Base-by-base conservation (phyloP, 176 grass and related monocot species). In the Poa annua region DNA sequence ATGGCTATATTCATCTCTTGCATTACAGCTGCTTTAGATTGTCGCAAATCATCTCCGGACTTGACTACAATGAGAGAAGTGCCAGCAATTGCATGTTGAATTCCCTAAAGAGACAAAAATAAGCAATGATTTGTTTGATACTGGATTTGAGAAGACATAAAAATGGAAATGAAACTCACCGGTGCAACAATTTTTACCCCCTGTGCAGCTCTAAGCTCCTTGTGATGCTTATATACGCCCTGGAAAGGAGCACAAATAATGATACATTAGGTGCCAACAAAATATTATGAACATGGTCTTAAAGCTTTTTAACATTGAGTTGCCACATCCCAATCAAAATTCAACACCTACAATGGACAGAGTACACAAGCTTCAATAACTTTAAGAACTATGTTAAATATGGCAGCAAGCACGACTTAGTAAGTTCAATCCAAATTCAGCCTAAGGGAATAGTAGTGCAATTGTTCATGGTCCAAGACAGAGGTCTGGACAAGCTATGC, bases 201-300 rank as follows among this genome's bases (percentile, higher is more conserved):
- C 75, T 97, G 94, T 22, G 84, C 88, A 41, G 88, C 94, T 78
- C 83, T 97, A 56, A 97, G 10, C 78, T 93, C 94, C 78, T 97
- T 85, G n/a, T 93, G 88, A 72, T 89, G 86, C 64, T 82, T 57
- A 62, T 89, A 97, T 7, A 79, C 70, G 10, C 91, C 91, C 94
- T 93, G 79, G 71, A 72, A 64, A 64, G 53, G 8, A 47, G 33
- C 64, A 64, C 48, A 50, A 3, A 76, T 36, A 14, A 33, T 9
- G 77, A 62, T 45, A 47, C 45, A 70, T 83, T 62, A 80, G 51
- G 9, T 35, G 34, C 11, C 0, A 36, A 52, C 29, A 55, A 53
- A 34, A 11, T n/a, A 4, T 25, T 22, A 1, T 17, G 11, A 44
- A 49, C 44, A 38, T 7, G 5, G 24, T 36, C 8, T 29, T 25